phyloP scores from a whole-genome alignment of 1,139 yeast genomes.

The Blastobotrys persicus region DNA sequence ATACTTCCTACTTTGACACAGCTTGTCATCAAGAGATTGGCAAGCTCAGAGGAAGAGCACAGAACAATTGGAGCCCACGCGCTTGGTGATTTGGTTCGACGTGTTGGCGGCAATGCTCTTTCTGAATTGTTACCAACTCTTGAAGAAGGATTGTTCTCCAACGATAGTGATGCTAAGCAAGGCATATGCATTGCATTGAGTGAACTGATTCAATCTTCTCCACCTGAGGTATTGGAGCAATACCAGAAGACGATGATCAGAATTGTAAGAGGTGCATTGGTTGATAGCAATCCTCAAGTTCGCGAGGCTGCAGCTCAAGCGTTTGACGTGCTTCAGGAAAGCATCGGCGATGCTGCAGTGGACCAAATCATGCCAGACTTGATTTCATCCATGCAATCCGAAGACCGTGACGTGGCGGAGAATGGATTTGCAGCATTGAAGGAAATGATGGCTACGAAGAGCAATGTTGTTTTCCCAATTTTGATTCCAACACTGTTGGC shows the following conservation, averaged over 20 bases:
- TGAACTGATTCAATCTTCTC: conserved; percentile 78
- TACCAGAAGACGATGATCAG: conserved; percentile 69
- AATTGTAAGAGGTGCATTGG: conserved; percentile 75
- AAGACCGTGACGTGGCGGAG: conserved; percentile 52
- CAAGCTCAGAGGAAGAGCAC: conserved; percentile 73
- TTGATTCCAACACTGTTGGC: conserved; percentile 79
- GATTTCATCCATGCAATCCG: conserved; percentile 63
- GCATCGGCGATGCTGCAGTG: conserved; percentile 79
- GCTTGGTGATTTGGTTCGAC: conserved; percentile 89
- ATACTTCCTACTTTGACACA: conserved; percentile 80
- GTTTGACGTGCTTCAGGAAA: conserved; percentile 79
- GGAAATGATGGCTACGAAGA: conserved; percentile 88
- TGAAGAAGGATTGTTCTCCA: conserved; percentile 58
- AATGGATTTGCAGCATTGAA: conserved; percentile 84
- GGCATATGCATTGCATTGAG: conserved; percentile 94
- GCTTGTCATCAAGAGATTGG: conserved; percentile 77
- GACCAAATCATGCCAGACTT: conserved; percentile 87
- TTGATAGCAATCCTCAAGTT: conserved; percentile 69
- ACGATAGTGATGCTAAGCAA: conserved; percentile 80
- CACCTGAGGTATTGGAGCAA: conserved; percentile 57
- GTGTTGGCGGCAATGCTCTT: conserved; percentile 90
- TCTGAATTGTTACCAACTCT: conserved; percentile 83
- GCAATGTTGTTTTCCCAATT: conserved; percentile 91
- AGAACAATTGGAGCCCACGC: conserved; percentile 91
- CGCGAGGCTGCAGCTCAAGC: conserved; percentile 91